Conservation (phyloP, 2,329 filamentous ascomycete genomes). For the Xylariaceae sp. region DNA sequence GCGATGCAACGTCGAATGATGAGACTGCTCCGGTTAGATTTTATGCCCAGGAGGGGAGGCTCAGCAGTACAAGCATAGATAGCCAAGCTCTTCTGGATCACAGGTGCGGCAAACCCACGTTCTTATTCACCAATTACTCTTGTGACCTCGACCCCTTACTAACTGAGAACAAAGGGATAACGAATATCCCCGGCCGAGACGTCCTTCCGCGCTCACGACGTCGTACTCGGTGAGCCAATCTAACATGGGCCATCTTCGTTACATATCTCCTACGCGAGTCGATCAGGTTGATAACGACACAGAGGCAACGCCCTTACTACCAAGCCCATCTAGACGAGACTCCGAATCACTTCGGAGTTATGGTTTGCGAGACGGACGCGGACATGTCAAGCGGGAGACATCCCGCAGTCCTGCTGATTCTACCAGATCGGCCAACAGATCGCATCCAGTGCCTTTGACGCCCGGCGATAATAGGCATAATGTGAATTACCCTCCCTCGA, state of each 20-base stretch:
- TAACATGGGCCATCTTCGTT: conserved; percentile 24
- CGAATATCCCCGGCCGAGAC: conserved; percentile 53
- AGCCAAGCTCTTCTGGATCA: conserved; percentile 86
- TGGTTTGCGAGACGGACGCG: conserved; percentile 38
- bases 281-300: conserved; percentile 42
- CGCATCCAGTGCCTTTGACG: conserved; percentile 27
- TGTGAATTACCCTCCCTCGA: conserved; percentile 63
- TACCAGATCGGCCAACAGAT: conserved; percentile 44
- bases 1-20: conserved; percentile 21
- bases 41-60: conserved; percentile 50
- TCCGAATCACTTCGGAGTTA: conserved; percentile 33
- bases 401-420: conserved; percentile 42
- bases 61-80: conserved; percentile 82
- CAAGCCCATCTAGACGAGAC: conserved; percentile 37
- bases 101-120: conserved; percentile 35
- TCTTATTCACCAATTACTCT: too few species aligned
- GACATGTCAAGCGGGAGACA: conserved; percentile 24
- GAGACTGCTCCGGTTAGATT: conserved; percentile 36
- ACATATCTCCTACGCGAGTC: conserved; percentile 12
- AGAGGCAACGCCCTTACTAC: conserved; percentile 52
- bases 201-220: conserved; percentile 44
- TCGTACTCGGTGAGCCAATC: conserved; percentile 23
- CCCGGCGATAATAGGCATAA: conserved; percentile 48
- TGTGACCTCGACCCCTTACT: background rate
- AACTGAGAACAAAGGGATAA: conserved; percentile 18